These are phyloP conservation scores for Cladosporium sp. DNA, from an alignment of 2,329 filamentous ascomycete genomes.

Conservation along the genomic window DNA sequence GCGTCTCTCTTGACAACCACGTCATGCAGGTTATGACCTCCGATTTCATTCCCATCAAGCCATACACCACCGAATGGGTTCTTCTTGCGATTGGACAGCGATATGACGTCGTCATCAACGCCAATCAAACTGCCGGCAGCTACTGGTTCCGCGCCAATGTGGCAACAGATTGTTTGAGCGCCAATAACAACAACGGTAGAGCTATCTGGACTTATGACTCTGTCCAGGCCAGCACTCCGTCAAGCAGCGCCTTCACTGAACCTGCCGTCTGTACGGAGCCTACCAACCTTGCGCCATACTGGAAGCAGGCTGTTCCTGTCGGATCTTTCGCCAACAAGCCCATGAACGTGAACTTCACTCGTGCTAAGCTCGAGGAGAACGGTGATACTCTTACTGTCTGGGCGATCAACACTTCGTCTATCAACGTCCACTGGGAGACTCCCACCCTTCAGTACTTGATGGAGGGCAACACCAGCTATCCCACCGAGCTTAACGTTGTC, in stretches of 20 bases:
- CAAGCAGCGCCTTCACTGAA: slow-evolving; percentile 10
- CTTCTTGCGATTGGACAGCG: slow-evolving; percentile 38
- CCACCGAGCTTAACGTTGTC: slow-evolving; percentile 37
- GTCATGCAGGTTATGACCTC: slow-evolving; percentile 33
- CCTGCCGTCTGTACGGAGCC: slow-evolving; percentile 23
- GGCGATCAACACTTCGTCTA: slow-evolving; percentile 38
- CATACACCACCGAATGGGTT: slow-evolving; percentile 27
- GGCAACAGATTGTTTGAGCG: slow-evolving; percentile 30
- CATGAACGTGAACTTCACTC: slow-evolving; percentile 24
- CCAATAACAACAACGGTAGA: slow-evolving; percentile 28
- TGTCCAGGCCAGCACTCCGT: slow-evolving; percentile 6
- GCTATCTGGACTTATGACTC: slow-evolving; percentile 31
- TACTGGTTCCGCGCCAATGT: slow-evolving; percentile 36
- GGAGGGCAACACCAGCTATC: slow-evolving; percentile 38
- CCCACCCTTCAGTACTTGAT: slow-evolving; percentile 44
- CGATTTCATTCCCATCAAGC: slow-evolving; percentile 35
- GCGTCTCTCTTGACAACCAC: slow-evolving; percentile 35
- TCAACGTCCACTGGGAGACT: slow-evolving; percentile 40
- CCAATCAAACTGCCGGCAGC: slow-evolving; percentile 28
- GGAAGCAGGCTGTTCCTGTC: slow-evolving; percentile 31
- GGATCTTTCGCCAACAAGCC: slow-evolving; percentile 23
- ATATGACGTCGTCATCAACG: slow-evolving; percentile 39
- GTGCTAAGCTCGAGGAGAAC: slow-evolving; percentile 29
- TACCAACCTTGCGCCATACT: slow-evolving; percentile 25
- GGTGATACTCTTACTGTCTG: slow-evolving; percentile 30